Conservation (phyloP, 805 yeast genomes). For the Metschnikowia borealis region DNA sequence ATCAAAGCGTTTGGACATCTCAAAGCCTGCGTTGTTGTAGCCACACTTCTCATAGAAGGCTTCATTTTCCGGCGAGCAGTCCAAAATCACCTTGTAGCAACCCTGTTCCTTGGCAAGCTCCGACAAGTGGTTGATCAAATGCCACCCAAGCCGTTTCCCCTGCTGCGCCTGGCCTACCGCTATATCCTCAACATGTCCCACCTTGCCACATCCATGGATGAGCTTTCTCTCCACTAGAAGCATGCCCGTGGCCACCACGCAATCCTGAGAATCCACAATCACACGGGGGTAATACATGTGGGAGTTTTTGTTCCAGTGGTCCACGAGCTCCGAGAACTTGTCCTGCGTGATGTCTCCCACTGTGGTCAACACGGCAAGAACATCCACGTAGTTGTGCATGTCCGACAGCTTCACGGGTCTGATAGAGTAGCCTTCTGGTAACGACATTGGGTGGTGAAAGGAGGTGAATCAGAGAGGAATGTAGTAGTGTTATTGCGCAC, state of each 20-base stretch:
- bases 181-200: slow-evolving; percentile 95
- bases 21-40: slow-evolving; percentile 58
- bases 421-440: slow-evolving; percentile 67
- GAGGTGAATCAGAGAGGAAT: background rate
- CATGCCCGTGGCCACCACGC: slow-evolving; percentile 80
- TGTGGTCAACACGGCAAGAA: slow-evolving; percentile 67
- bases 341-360: slow-evolving; percentile 66
- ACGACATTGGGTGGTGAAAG: slow-evolving; percentile 13
- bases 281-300: slow-evolving; percentile 68
- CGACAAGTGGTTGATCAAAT: slow-evolving; percentile 59
- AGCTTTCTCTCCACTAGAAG: slow-evolving; percentile 74
- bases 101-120: slow-evolving; percentile 56
- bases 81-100: slow-evolving; percentile 85
- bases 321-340: slow-evolving; percentile 48
- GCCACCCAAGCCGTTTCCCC: slow-evolving; percentile 76
- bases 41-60: slow-evolving; percentile 90
- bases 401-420: slow-evolving; percentile 57
- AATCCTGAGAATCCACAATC: slow-evolving; percentile 48
- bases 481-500: background rate
- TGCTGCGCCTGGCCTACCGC: slow-evolving; percentile 73
- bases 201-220: slow-evolving; percentile 79
- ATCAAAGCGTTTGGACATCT: slow-evolving; percentile 54
- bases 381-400: slow-evolving; percentile 55
- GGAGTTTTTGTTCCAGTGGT: slow-evolving; percentile 52
- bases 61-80: slow-evolving; percentile 79